Base-by-base conservation (phyloP, 2,329 filamentous ascomycete species). In the Nemania sp. region DNA sequence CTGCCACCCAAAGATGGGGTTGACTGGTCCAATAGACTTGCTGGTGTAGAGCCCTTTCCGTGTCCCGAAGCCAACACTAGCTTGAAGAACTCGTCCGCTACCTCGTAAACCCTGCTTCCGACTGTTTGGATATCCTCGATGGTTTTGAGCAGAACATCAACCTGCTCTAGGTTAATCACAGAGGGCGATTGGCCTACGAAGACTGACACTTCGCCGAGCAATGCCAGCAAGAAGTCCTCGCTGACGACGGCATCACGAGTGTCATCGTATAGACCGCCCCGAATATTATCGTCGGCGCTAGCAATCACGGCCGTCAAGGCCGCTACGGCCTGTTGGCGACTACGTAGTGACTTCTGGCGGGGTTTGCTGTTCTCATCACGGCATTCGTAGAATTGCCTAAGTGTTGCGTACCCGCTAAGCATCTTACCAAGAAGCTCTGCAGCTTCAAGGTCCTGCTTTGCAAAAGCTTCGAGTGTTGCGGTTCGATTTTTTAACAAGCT, bases 341-440 rank as follows among this genome's bases (percentile, higher is more conserved):
- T 80, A 12, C 84, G 80, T 20, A 87, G 77, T 0, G 87, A 82
- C 59, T 78, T 78, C 21, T 73, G 65, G 37, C 39, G 82, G 76
- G 20, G 73, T 18, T 68, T 70, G 21, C 65, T 66, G 17, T 68
- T 60, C 68, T 86, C 84, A 71, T 98, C 94, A 50, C 94, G 87
- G n/a, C 93, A 83, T 64, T 93, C 89, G 75, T 96, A 98, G 78
- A 94, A 97, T 67, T 88, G 89, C 37, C 94, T 90, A 18, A 98
- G 81, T 0, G 92, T 96, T 20, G 93, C 94, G 71, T 98, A 98
- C 20, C 94, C 94, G 73, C 91, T 95, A 10, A 97, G 86, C 77
- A 93, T 89, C 63, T 89, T 90, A 48, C 93, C 91, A 2, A 98
- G 81, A 11, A 97, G 84, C 67, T 90, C 84, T 9, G 93, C 94